Evolutionary conservation across 805 yeast species (phyloP).

Genomic region (Debaryomyces castellii): DNA sequence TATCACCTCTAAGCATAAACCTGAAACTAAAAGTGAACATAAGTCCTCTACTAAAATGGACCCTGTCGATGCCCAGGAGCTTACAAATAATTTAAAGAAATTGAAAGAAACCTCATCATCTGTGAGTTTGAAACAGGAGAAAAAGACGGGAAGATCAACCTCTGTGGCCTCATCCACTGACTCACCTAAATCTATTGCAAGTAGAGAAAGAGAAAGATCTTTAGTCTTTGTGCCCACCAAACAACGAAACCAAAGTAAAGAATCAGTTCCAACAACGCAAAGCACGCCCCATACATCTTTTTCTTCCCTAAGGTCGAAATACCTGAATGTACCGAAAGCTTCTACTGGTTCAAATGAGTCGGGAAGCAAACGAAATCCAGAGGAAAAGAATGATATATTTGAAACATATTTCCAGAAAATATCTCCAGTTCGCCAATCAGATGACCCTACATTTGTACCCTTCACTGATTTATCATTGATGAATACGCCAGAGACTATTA

Average conservation of each 20-base stretch:
- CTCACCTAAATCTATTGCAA: not conserved
- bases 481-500: conserved; percentile 24
- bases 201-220: not conserved
- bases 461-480: conserved; percentile 21
- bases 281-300: not conserved
- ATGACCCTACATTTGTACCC: conserved; percentile 17
- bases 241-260: not conserved
- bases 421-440: not conserved
- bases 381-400: conserved; percentile 4
- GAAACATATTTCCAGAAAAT: not conserved
- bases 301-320: not conserved
- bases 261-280: not conserved
- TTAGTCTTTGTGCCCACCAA: too few relatives aligned
- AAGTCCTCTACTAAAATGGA: not conserved
- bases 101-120: not conserved
- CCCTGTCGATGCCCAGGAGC: not conserved
- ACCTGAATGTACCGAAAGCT: not conserved
- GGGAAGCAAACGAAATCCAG: not conserved
- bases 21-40: not conserved
- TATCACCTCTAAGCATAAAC: not conserved
- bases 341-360: not conserved
- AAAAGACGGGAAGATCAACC: not conserved
- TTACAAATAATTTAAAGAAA: not conserved
- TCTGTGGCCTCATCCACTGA: not conserved
- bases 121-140: not conserved